Evolutionary conservation across 805 yeast species (phyloP).

Genomic region (Wickerhamiella domercqiae): DNA sequence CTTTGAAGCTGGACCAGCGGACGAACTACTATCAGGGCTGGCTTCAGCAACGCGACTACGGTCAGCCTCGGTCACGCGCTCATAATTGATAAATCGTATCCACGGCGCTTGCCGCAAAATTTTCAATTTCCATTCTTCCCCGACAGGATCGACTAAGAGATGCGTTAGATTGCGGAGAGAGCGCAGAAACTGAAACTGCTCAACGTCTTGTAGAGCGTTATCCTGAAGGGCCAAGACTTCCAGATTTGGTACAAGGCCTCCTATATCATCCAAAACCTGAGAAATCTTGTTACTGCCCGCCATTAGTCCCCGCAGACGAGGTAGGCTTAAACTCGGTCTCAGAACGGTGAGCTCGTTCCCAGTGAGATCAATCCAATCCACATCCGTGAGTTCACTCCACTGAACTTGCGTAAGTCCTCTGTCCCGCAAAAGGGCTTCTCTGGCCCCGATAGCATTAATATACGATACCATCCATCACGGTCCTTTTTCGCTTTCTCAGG

Average conservation of each 20-base stretch:
- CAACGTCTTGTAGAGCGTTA: slow-evolving; percentile 35
- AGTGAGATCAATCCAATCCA: slow-evolving; percentile 53
- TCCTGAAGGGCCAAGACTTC: slow-evolving; percentile 36
- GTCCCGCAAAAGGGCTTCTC: neutral
- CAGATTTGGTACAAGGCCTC: slow-evolving; percentile 32
- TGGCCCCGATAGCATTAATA: neutral
- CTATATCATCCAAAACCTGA: slow-evolving; percentile 21
- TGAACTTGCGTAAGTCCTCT: slow-evolving; percentile 1
- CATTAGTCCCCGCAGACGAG: slow-evolving; percentile 37
- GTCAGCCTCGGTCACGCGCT: slow-evolving; percentile 43
- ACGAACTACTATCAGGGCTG: slow-evolving; percentile 17
- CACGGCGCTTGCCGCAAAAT: slow-evolving; percentile 49
- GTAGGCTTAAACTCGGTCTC: slow-evolving; percentile 32
- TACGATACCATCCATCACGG: too few relatives aligned
- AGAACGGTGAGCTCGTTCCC: slow-evolving; percentile 54
- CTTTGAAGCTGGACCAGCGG: slow-evolving; percentile 28
- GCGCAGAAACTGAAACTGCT: slow-evolving; percentile 28
- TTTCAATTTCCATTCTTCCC: slow-evolving; percentile 38
- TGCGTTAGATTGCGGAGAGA: slow-evolving; percentile 31
- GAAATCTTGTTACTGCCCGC: slow-evolving; percentile 47
- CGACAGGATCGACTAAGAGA: slow-evolving; percentile 27
- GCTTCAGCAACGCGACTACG: slow-evolving; percentile 24
- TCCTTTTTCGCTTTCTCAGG: too few relatives aligned
- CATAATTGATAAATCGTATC: slow-evolving; percentile 51
- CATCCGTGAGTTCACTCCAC: slow-evolving; percentile 22